A percentile compares a stretch with the other conserved stretches of the same genome.
Evolutionary conservation across 129 eudicot genomes (phyloP).

Genomic region (Erigeron canadensis): DNA sequence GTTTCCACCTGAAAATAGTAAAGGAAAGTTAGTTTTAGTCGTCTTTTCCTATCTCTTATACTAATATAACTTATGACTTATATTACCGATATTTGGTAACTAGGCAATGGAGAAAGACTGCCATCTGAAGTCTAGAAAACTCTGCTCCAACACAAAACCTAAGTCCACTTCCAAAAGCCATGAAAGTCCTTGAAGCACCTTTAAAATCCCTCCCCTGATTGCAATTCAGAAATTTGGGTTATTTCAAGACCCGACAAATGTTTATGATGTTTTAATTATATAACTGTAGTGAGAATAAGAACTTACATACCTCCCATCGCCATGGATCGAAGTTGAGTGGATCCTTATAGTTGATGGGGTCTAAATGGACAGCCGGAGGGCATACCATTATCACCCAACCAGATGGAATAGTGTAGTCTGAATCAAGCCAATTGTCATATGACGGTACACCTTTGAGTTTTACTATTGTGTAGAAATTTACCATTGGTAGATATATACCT

Average conservation of each 20-base stretch:
- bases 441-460: neutral
- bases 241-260: no score
- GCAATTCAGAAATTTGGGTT: neutral
- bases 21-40: conserved; percentile 11
- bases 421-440: conserved; percentile 18
- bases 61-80: neutral
- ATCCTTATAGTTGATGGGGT: conserved; percentile 55
- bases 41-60: neutral
- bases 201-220: conserved; percentile 3
- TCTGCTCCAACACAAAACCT: conserved; percentile 91
- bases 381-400: conserved; percentile 88
- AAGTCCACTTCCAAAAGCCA: conserved; percentile 71
- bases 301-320: conserved; percentile 69
- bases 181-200: conserved; percentile 4
- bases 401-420: conserved; percentile 77
- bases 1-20: conserved; percentile 46
- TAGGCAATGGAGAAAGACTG: conserved; percentile 69
- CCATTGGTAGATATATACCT: conserved; percentile 29
- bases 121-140: conserved; percentile 71
- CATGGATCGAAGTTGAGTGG: conserved; percentile 79
- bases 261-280: no score
- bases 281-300: no score
- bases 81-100: conserved; percentile 73
- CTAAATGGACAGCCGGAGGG: conserved; percentile 82
- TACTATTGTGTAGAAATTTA: neutral